Evolutionary conservation across 169 alveolate genomes (phyloP).

Genomic region (Cryptosporidium ubiquitum): DNA sequence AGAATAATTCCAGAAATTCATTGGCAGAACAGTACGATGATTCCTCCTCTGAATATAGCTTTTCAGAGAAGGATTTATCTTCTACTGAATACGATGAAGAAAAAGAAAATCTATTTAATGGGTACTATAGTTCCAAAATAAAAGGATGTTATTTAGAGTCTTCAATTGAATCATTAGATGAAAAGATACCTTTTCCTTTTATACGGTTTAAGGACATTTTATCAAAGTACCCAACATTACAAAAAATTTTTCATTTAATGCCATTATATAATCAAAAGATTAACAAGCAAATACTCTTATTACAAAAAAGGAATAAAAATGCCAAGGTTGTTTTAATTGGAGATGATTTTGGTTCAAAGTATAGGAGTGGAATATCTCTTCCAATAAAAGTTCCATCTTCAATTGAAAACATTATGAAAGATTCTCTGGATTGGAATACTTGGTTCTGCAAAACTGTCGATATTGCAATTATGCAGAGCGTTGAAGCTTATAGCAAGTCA

Average conservation of each 20-base stretch:
- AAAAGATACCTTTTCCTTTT: constrained; percentile 53
- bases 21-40: constrained; percentile 67
- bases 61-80: constrained; percentile 24
- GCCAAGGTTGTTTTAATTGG: constrained; percentile 45
- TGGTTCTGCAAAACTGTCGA: constrained; percentile 59
- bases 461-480: constrained; percentile 69
- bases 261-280: constrained; percentile 51
- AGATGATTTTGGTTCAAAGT: constrained; percentile 50
- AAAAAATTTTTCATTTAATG: constrained; percentile 26
- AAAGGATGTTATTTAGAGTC: constrained; percentile 63
- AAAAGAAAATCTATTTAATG: constrained; percentile 47
- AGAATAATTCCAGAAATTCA: neutral
- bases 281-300: neutral
- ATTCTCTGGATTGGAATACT: constrained; percentile 60
- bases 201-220: constrained; percentile 55
- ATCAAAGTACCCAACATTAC: neutral
- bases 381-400: constrained; percentile 46
- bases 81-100: constrained; percentile 2
- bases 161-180: constrained; percentile 33
- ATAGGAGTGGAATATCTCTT: constrained; percentile 47
- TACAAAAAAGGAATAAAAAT: constrained; percentile 38
- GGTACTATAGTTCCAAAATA: constrained; percentile 28
- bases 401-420: constrained; percentile 16
- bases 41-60: constrained; percentile 32
- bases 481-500: constrained; percentile 43